Conservation (phyloP, 2,329 filamentous ascomycete genomes). For the Pyrenophora teres region DNA sequence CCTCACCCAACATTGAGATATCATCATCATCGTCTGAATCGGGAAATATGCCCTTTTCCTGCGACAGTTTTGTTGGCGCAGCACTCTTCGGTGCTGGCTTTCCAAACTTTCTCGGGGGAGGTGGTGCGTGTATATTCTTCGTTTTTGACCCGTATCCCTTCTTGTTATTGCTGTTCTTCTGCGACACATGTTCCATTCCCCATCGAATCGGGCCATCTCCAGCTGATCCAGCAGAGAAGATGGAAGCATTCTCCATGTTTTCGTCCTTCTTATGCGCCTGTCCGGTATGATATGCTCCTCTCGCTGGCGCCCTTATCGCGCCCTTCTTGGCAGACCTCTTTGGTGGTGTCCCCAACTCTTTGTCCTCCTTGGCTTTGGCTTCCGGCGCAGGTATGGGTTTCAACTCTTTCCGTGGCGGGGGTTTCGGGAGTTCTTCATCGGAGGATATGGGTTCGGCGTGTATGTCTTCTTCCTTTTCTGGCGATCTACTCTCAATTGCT, state of each 20-base stretch:
- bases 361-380: background rate
- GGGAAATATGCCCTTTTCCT: background rate
- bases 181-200: slow-evolving; percentile 18
- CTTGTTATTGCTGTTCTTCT: slow-evolving; percentile 4
- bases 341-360: slow-evolving; percentile 12
- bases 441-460: slow-evolving; percentile 31
- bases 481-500: background rate
- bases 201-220: slow-evolving; percentile 4
- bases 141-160: slow-evolving; percentile 10
- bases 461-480: slow-evolving; percentile 10
- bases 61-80: background rate
- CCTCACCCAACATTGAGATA: slow-evolving; percentile 6
- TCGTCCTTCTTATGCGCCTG: slow-evolving; percentile 18
- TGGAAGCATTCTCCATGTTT: slow-evolving; percentile 24
- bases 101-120: slow-evolving; percentile 10
- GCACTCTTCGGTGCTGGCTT: background rate
- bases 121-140: slow-evolving; percentile 19
- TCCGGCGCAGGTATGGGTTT: slow-evolving; percentile 2
- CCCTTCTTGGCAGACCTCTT: slow-evolving; percentile 1
- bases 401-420: slow-evolving; percentile 9
- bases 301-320: slow-evolving; percentile 11
- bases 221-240: slow-evolving; percentile 11
- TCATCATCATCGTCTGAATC: slow-evolving; percentile 5
- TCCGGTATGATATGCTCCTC: slow-evolving; percentile 13
- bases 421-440: slow-evolving; percentile 21